Base-by-base conservation (phyloP, 2,329 filamentous ascomycete genomes). In the Scedosporium boydii region DNA sequence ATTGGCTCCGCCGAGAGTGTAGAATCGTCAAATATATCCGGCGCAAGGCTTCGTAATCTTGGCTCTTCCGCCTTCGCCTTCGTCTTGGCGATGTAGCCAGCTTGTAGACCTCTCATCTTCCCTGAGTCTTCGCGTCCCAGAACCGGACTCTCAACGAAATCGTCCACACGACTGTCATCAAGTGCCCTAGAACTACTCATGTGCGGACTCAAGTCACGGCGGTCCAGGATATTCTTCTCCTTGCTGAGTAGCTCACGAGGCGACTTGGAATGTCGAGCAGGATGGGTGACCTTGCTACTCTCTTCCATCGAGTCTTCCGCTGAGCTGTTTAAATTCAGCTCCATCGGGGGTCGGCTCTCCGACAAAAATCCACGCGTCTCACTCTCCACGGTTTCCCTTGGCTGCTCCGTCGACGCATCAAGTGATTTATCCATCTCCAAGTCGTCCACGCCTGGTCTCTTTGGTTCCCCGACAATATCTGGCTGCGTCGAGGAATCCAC, bases 141-240 rank as follows among this genome's bases (percentile, higher is more conserved):
- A 21, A 77, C 63, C 7, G 77, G 76, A 63, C 75, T 78, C 66
- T 80, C 76, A 4, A 66, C 64, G 34, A 69, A 63, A 16, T 74
- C 67, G 14, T 69, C 67, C 21, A 69, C 67, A 6, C n/a, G 18
- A 3, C 23, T 23, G 3, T 27, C 12, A 55, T 27, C 51, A 23
- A 55, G 21, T 23, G 18, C 12, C 51, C 51, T 23, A 12, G 51
- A 55, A 23, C 12, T 14, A n/a, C 51, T 26, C 3, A 23, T 23
- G 23, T 10, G 12, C 51, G 21, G n/a, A 23, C 51, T 55, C 5
- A 16, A 55, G 12, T 55, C 6, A 23, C 51, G 12, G 23, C 51
- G 51, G 6, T 27, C 18, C 12, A 23, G 23, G 51, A 23, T 27
- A 27, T 55, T 23, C 51, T 55, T 26, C 23, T 16, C 51, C 48